Evolutionary conservation across 75 land plant genomes (phyloP).

Genomic region (Pseudotsuga menziesii): DNA sequence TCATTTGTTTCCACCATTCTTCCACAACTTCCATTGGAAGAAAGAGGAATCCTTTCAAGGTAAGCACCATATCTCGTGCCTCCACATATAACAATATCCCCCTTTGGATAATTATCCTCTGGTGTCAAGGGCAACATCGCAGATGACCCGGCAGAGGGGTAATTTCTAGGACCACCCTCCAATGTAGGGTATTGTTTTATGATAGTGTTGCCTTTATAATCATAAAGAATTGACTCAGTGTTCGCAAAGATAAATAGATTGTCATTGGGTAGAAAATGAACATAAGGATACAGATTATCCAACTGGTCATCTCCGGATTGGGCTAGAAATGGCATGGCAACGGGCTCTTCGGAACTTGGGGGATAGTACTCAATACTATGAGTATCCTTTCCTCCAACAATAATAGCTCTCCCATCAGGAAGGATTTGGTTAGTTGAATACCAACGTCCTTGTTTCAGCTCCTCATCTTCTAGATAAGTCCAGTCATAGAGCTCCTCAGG

Average conservation of each 20-base stretch:
- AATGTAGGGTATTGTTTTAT: conserved; percentile 35
- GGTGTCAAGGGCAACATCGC: conserved; percentile 45
- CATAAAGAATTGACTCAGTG: conserved; percentile 48
- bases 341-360: conserved; percentile 10
- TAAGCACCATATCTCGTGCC: conserved; percentile 73
- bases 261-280: conserved; percentile 81
- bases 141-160: conserved; percentile 77
- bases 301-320: conserved; percentile 36
- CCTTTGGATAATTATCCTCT: conserved; percentile 33
- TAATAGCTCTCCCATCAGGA: conserved; percentile 43
- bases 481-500: conserved; percentile 34
- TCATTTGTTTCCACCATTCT: conserved; percentile 50
- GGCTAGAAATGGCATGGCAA: conserved; percentile 44
- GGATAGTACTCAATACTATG: conserved; percentile 57
- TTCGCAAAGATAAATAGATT: conserved; percentile 86
- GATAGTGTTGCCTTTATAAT: conserved; percentile 33
- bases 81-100: conserved; percentile 66
- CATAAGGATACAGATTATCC: conserved; percentile 87
- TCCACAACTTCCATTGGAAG: conserved; percentile 60
- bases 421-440: conserved; percentile 57
- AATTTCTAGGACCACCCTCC: conserved; percentile 64
- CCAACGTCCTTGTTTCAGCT: conserved; percentile 35
- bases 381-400: conserved; percentile 38
- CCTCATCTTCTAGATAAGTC: conserved; percentile 18
- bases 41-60: conserved; percentile 19